A percentile compares a stretch with the other conserved stretches of the same genome.
These are phyloP conservation scores for Geotrichum macrosporum DNA, from an alignment of 1,139 yeast species.

Conservation along the genomic window DNA sequence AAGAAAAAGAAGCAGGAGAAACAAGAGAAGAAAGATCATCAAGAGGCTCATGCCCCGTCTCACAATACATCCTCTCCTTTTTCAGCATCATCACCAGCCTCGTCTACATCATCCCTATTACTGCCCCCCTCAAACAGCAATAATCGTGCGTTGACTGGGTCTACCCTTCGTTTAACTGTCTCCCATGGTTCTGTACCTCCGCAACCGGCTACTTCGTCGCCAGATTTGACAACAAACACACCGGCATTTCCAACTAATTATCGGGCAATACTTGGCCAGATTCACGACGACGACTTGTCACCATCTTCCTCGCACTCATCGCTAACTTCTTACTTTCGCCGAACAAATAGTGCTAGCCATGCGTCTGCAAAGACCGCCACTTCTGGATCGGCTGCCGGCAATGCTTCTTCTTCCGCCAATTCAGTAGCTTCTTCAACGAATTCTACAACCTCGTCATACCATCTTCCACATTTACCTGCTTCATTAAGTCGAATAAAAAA, in stretches of 20 bases:
- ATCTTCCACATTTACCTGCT: background rate
- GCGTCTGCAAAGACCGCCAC: background rate
- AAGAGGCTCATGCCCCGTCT: too few species aligned
- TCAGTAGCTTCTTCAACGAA: background rate
- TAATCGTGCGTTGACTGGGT: background rate
- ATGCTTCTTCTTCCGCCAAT: background rate
- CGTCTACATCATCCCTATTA: conserved; percentile 2
- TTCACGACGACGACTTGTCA: conserved; percentile 9
- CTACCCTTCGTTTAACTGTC: background rate
- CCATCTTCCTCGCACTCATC: conserved; percentile 17
- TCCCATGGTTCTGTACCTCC: too few species aligned
- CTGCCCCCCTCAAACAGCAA: background rate
- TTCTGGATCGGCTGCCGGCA: too few species aligned
- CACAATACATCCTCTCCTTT: too few species aligned
- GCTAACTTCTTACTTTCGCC: conserved; percentile 9
- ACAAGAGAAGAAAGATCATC: too few species aligned
- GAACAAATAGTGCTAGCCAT: conserved; percentile 7
- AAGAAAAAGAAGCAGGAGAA: too few species aligned
- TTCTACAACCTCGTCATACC: background rate
- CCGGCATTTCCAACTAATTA: conserved; percentile 1
- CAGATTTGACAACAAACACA: too few species aligned
- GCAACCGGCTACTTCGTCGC: too few species aligned
- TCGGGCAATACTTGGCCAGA: background rate
- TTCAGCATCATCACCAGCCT: conserved; percentile 1
- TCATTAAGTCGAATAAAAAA: background rate